A percentile compares a stretch with the other conserved stretches of the same genome.
These are phyloP conservation scores for Tricholoma sp. DNA, from an alignment of 768 basidiomycete genomes.

Conservation along the genomic window DNA sequence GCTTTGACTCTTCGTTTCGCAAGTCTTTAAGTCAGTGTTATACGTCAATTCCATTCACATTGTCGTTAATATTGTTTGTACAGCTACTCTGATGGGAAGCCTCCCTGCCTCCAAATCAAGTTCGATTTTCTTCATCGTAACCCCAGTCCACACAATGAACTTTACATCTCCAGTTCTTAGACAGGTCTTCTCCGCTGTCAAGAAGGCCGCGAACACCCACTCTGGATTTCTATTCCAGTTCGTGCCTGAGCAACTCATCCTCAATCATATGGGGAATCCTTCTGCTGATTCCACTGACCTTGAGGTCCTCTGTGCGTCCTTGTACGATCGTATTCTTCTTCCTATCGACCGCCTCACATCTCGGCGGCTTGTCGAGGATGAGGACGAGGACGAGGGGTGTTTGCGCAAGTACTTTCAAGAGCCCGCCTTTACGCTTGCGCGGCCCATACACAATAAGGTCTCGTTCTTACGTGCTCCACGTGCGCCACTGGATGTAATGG, in stretches of 20 bases:
- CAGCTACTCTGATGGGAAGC: constrained; percentile 47
- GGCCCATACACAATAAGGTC: constrained; percentile 34
- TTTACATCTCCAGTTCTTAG: constrained; percentile 65
- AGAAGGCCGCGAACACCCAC: constrained; percentile 46
- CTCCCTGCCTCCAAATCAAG: constrained; percentile 34
- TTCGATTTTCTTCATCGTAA: constrained; percentile 65
- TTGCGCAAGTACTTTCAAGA: constrained; percentile 54
- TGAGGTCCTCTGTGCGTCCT: constrained; percentile 49
- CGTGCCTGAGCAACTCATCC: constrained; percentile 60
- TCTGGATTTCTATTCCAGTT: constrained; percentile 63
- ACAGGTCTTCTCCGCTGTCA: constrained; percentile 59
- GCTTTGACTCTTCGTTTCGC: constrained; percentile 62
- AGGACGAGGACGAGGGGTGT: constrained; percentile 31
- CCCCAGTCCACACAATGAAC: constrained; percentile 56
- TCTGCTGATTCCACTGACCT: constrained; percentile 35
- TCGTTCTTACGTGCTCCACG: constrained; percentile 30
- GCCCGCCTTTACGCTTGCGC: constrained; percentile 60
- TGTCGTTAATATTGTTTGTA: constrained; percentile 2
- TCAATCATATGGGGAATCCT: constrained; percentile 42
- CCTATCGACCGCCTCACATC: constrained; percentile 60
- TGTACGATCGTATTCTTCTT: constrained; percentile 69
- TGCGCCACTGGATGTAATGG: constrained; percentile 38
- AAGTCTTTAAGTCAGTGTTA: constrained; percentile 52
- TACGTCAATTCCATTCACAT: not conserved
- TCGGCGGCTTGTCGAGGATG: constrained; percentile 39